Base-by-base conservation (phyloP, 192 early-diverging fungal species). In the Tieghemiomyces parasiticus region DNA sequence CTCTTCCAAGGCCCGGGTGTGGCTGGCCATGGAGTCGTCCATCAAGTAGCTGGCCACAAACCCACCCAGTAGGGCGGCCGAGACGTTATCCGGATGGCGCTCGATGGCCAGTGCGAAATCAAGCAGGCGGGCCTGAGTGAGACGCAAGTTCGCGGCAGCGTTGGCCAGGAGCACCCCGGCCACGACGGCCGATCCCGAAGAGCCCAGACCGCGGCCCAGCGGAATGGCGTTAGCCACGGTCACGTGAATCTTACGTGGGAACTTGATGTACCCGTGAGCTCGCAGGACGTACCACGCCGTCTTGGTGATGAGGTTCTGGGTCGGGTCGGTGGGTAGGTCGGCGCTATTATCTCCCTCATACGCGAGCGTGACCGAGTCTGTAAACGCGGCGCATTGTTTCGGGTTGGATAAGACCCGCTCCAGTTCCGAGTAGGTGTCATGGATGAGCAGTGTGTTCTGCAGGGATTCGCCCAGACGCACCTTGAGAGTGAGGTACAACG, bases 21-120 rank as follows among this genome's bases (percentile, higher is more conserved):
- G 63, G 12, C 67, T 51, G 25, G 66, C 61, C 2, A 59, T 61
- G 31, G 46, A 62, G 46, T 10, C 49, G 46, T 85, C 80, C 4
- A 79, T 63, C 64, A 90, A 63, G 67, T 94, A 97, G 58, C 84
- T 84, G 26, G 89, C 87, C 10, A 95, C 82, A 72, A 96, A 95
- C 14, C 95, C 95, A 59, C 96, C 96, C 33, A 95, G 78, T 26
- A 99, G 71, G 19, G 91, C 87, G 8, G 93, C 91, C 0, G 94
- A 84, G 1, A 95, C 89, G 71, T 99, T 99, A 60, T 99, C 96
- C 1, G 96, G 96, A 64, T 99, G 96, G 50, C 89, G 88, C 72
- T 99, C 96, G 24, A 96, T 85, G 76, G 88, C 80, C 62, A 93
- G 65, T 61, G 84, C 89, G 56, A 83, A 94, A 65, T 99, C 95